Evolutionary conservation across 2,329 filamentous ascomycete species (phyloP).

Genomic region (Fusarium brevicatenulatum): DNA sequence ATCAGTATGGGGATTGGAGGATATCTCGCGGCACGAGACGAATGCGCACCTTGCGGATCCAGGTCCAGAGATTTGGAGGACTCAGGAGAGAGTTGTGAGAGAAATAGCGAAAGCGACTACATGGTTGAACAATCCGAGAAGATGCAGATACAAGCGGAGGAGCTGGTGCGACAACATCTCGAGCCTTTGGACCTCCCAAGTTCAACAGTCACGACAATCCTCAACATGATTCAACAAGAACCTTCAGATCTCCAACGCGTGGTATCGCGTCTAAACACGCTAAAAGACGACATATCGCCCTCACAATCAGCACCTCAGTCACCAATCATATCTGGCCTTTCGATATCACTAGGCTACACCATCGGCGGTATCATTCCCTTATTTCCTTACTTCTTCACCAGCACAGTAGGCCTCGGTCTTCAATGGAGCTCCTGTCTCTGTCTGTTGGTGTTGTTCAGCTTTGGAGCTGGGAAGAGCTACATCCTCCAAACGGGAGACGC

Average conservation of each 20-base stretch:
- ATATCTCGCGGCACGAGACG: conserved; percentile 68
- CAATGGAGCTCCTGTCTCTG: conserved; percentile 65
- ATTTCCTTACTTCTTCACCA: conserved; percentile 68
- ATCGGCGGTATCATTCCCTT: conserved; percentile 71
- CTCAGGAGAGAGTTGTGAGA: conserved; percentile 28
- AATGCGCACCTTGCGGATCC: conserved; percentile 1
- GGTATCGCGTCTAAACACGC: conserved; percentile 31
- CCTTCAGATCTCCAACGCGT: conserved; percentile 47
- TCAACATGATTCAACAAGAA: conserved; percentile 37
- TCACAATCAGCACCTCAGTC: conserved; percentile 22
- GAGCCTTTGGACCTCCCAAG: conserved; percentile 46
- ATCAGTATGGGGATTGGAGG: conserved; percentile 80
- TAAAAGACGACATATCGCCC: conserved; percentile 9
- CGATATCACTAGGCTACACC: conserved; percentile 70
- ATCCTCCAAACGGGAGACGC: conserved; percentile 42
- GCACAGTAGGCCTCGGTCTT: conserved; percentile 54
- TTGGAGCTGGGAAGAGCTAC: conserved; percentile 66
- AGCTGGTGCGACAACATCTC: conserved; percentile 47
- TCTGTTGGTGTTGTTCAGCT: conserved; percentile 63
- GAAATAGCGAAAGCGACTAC: conserved; percentile 13
- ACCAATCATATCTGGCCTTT: conserved; percentile 63
- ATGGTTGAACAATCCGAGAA: conserved; percentile 20
- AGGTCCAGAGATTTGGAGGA: conserved; percentile 36
- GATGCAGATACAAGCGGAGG: conserved; percentile 11
- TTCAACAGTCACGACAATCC: conserved; percentile 36